phyloP scores from a whole-genome alignment of 306 rosid genomes.

The Luffa acutangula region DNA sequence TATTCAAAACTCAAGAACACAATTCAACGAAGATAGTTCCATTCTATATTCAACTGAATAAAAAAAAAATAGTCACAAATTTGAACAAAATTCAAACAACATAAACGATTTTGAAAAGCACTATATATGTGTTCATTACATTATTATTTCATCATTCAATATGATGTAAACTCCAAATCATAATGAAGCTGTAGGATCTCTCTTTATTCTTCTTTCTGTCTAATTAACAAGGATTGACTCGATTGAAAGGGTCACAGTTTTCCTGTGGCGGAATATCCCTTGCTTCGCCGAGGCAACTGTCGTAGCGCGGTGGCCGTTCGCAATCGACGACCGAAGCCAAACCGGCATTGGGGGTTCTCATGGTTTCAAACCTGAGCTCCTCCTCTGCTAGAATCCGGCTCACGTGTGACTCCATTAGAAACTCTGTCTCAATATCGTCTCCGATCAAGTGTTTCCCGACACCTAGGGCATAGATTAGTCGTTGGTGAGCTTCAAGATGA shows the following conservation, averaged over 20 bases:
- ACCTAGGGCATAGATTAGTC: not conserved
- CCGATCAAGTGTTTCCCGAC: not conserved
- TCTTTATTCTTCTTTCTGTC: not conserved
- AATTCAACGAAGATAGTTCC: not conserved
- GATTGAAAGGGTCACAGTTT: not conserved
- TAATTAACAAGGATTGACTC: not conserved
- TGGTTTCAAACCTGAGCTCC: not conserved
- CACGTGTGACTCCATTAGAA: not conserved
- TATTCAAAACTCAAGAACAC: not conserved
- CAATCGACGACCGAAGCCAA: not conserved
- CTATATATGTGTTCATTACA: not conserved
- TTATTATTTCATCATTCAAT: not conserved
- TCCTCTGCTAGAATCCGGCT: not conserved
- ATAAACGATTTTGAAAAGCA: not conserved
- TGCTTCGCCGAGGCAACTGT: not conserved
- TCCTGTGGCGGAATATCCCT: not conserved
- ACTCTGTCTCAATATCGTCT: not conserved
- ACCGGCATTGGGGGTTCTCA: not conserved
- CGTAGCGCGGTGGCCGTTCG: not conserved
- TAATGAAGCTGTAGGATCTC: not conserved
- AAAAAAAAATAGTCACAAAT: not conserved
- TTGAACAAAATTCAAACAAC: not conserved
- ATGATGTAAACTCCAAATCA: not conserved
- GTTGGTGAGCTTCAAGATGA: not conserved
- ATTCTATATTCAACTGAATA: not conserved